These are phyloP conservation scores for Paracoccidioides lutzii DNA, from an alignment of 2,329 filamentous ascomycete species.

Conservation along the genomic window DNA sequence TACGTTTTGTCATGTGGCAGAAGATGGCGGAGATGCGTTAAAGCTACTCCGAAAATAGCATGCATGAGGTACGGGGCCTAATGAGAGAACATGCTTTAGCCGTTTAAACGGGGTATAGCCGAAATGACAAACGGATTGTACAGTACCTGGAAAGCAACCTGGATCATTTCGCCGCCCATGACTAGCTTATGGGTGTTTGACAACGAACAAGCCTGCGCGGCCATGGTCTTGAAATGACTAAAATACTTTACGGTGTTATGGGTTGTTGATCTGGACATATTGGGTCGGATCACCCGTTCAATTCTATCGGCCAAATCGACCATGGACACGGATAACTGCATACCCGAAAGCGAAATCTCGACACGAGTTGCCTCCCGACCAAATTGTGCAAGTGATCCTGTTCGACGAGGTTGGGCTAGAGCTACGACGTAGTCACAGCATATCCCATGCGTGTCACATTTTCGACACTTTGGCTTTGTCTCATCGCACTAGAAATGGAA, in stretches of 20 bases:
- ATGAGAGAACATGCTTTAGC: not conserved
- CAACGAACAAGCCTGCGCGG: slow-evolving; percentile 11
- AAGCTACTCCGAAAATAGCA: slow-evolving; percentile 22
- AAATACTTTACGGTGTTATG: slow-evolving; percentile 14
- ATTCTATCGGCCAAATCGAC: slow-evolving; percentile 10
- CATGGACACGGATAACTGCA: slow-evolving; percentile 6
- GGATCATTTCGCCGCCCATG: slow-evolving; percentile 17
- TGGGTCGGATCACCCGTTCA: slow-evolving; percentile 14
- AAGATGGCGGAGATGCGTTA: slow-evolving; percentile 20
- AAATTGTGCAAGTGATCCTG: too few relatives aligned
- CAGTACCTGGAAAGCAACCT: slow-evolving; percentile 21
- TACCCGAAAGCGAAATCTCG: not conserved
- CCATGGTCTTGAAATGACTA: slow-evolving; percentile 19
- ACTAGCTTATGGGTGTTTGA: slow-evolving; percentile 9
- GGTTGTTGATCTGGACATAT: slow-evolving; percentile 2
- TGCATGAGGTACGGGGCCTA: slow-evolving; percentile 29
- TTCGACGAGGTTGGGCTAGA: not conserved
- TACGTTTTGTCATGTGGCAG: slow-evolving; percentile 17
- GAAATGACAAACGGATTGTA: not conserved
- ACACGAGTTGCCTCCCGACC: not conserved
- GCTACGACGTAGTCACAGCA: slow-evolving; percentile 18
- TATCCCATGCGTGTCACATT: slow-evolving; percentile 20
- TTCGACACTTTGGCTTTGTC: slow-evolving; percentile 21
- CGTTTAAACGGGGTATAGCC: not conserved
- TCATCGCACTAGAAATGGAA: slow-evolving; percentile 21